These are phyloP conservation scores for Osmanthus fragrans DNA, from an alignment of 257 asterid genomes.

Conservation along the genomic window DNA sequence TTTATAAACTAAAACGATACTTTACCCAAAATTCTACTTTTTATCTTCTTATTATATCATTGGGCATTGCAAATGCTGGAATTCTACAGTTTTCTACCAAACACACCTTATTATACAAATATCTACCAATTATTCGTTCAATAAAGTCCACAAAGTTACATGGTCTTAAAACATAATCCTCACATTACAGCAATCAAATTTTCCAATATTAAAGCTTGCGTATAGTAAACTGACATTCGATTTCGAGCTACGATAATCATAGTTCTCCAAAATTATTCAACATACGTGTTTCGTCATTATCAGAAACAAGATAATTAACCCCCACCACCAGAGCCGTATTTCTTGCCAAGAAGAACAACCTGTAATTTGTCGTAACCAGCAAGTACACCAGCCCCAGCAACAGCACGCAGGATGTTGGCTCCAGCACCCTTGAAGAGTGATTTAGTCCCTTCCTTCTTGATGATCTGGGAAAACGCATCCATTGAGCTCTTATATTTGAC, in stretches of 20 bases:
- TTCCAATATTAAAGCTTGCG: background rate
- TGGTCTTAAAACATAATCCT: background rate
- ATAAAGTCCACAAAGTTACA: background rate
- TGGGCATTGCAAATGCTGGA: no score
- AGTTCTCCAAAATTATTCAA: background rate
- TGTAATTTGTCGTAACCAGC: constrained; percentile 18
- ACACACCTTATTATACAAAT: no score
- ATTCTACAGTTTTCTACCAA: no score
- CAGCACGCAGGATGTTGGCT: constrained; percentile 17
- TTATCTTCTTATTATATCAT: no score
- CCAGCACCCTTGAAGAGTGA: constrained; percentile 18
- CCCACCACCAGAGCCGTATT: constrained; percentile 15
- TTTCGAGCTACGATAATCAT: background rate
- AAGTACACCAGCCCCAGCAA: constrained; percentile 18
- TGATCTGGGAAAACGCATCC: constrained; percentile 15
- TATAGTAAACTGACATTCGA: background rate
- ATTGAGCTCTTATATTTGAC: constrained; percentile 13
- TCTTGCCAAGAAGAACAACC: constrained; percentile 13
- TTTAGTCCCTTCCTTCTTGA: constrained; percentile 13
- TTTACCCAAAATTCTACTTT: no score
- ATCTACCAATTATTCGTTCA: background rate
- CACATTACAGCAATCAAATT: background rate
- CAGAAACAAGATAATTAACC: constrained; percentile 3
- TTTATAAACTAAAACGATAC: no score
- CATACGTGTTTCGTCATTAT: constrained; percentile 2